Evolutionary conservation across 805 yeast genomes (phyloP).

Genomic region (Grigorovia jiainica): DNA sequence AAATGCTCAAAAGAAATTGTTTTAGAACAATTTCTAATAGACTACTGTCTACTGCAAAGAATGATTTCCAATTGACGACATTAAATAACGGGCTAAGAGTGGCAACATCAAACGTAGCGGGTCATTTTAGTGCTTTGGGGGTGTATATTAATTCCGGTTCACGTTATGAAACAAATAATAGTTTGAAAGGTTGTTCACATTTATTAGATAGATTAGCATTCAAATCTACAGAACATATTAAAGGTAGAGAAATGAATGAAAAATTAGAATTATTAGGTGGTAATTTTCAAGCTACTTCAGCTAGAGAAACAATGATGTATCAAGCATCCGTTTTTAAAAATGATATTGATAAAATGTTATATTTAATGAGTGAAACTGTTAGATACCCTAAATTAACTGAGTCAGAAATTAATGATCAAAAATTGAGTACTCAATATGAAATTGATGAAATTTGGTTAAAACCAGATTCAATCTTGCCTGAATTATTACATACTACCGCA

Average conservation of each 20-base stretch:
- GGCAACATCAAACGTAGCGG: constrained; percentile 77
- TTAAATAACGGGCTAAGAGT: constrained; percentile 72
- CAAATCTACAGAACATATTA: constrained; percentile 50
- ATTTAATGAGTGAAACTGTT: constrained; percentile 68
- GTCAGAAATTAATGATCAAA: constrained; percentile 66
- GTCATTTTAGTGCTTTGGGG: constrained; percentile 87
- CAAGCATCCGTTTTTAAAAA: constrained; percentile 90
- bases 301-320: constrained; percentile 84
- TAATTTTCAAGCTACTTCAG: constrained; percentile 85
- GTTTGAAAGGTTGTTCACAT: constrained; percentile 68
- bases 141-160: constrained; percentile 87
- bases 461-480: constrained; percentile 81
- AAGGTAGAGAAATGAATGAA: constrained; percentile 65
- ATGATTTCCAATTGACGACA: constrained; percentile 28
- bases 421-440: constrained; percentile 69
- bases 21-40: constrained; percentile 4
- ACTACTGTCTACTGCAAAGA: constrained; percentile 14
- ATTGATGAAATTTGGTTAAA: constrained; percentile 72
- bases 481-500: constrained; percentile 79
- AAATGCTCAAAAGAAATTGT: not conserved
- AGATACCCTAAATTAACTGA: constrained; percentile 57
- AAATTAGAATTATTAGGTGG: constrained; percentile 79
- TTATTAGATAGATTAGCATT: constrained; percentile 79
- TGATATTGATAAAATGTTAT: constrained; percentile 73
- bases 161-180: constrained; percentile 52